Evolutionary conservation across 345 rosid genomes (phyloP).

Genomic region (Eucalyptus curtisii): DNA sequence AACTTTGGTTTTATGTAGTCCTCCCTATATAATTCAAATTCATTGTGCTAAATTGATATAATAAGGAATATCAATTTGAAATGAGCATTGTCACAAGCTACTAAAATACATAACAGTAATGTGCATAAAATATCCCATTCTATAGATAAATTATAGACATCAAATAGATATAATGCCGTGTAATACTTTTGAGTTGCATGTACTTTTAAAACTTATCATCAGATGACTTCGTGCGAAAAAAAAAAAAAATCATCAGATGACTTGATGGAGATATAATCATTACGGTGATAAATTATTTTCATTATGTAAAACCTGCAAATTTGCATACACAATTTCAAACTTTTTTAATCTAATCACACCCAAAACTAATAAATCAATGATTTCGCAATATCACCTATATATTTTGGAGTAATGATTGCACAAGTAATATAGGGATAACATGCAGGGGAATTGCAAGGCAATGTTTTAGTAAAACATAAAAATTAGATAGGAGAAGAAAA

Average conservation of each 20-base stretch:
- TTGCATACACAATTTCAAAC: rapidly evolving
- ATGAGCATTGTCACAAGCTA: neutral
- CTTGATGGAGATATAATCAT: neutral
- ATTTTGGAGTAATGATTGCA: neutral
- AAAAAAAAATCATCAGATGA: rapidly evolving
- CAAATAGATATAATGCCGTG: neutral
- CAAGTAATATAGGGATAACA: neutral
- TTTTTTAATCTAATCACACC: neutral
- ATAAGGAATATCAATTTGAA: neutral
- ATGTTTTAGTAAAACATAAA: neutral
- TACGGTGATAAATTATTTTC: neutral
- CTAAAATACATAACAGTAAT: neutral
- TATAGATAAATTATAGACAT: neutral
- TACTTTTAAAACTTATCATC: neutral
- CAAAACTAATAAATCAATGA: neutral
- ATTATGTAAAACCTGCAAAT: neutral
- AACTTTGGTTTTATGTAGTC: neutral
- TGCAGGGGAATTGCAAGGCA: neutral
- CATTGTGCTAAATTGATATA: neutral
- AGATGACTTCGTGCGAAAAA: neutral
- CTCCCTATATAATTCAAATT: neutral
- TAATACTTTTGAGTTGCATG: neutral
- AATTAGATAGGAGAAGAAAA: neutral
- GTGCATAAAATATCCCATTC: neutral
- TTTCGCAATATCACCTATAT: neutral